Conservation (phyloP, 2,329 filamentous ascomycete genomes). For the Delphinella strobiligena region DNA sequence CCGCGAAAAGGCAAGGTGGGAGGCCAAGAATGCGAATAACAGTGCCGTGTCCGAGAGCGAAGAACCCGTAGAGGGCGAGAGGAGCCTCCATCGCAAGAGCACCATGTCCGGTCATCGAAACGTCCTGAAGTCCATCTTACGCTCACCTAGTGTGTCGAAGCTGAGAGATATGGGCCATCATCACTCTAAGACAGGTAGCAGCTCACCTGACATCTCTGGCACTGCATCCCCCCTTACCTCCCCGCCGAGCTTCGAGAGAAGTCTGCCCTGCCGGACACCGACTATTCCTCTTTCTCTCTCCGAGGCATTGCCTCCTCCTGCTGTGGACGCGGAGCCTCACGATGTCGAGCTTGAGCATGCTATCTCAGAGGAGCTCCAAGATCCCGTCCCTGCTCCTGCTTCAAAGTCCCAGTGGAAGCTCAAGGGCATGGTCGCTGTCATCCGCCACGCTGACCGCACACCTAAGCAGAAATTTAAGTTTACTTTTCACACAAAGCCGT, state of each 20-base stretch:
- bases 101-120: slow-evolving; percentile 25
- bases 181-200: slow-evolving; percentile 27
- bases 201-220: slow-evolving; percentile 34
- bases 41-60: slow-evolving; percentile 15
- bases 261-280: slow-evolving; percentile 7
- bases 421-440: slow-evolving; percentile 93
- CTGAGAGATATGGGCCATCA: slow-evolving; percentile 32
- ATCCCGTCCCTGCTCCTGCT: slow-evolving; percentile 33
- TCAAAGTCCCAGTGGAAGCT: slow-evolving; percentile 95
- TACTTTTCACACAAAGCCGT: slow-evolving; percentile 92
- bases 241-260: slow-evolving; percentile 29
- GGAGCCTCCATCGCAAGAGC: slow-evolving; percentile 18
- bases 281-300: slow-evolving; percentile 13
- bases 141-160: slow-evolving; percentile 53
- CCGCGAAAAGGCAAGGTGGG: slow-evolving; percentile 57
- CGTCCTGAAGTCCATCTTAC: slow-evolving; percentile 46
- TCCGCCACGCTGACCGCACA: slow-evolving; percentile 90
- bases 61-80: slow-evolving; percentile 10
- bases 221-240: slow-evolving; percentile 29
- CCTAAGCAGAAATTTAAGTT: slow-evolving; percentile 99
- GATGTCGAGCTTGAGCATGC: slow-evolving; percentile 11
- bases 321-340: slow-evolving; percentile 9
- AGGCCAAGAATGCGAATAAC: slow-evolving; percentile 20
- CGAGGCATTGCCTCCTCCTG: slow-evolving; percentile 20
- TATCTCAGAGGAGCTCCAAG: slow-evolving; percentile 7